Base-by-base conservation (phyloP, 257 asterid species). In the Voacanga thouarsii region DNA sequence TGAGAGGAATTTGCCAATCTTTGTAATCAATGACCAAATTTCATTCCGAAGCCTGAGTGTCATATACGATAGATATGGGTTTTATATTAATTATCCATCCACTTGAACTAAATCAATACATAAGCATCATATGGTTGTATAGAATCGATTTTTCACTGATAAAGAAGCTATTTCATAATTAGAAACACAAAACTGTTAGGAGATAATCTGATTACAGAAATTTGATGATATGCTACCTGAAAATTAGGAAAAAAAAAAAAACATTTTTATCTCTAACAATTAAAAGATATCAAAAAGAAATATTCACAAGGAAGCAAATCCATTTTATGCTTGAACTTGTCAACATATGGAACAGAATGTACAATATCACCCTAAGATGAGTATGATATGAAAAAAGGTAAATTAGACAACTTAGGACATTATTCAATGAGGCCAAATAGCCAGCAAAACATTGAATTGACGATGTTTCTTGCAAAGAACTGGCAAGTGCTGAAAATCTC, bases 1-100 rank as follows among this genome's bases (percentile, higher is more conserved):
- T 97, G 66, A 95, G 88, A 74, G 97, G 98, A 82, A 93, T 89
- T 87, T 95, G 99, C 99, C 99, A 95, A 80, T 95, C 99, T 88
- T 93, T 95, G 91, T 91, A 95, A 85, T 95, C 99, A 75, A 95
- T 93, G 76, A 95, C 99, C 92, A 77, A 44, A 83, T 86, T 89
- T 49, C 30, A 87, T 85, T 91, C 90, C 80, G 98, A 95, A 75
- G 97, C 96, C 98, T 95, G 87, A 80, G 63, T 15, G 61, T 76
- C 75, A 66, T 64, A 68, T 12, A 28, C 56, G 67, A 45, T 24
- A 75, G 33, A 41, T 37, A 7, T 68, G 72, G 49, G 16, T 66
- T 66, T 66, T 24, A 6, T 66, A 16, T n/a, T n/a, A n/a, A n/a
- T 39, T 6, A 39, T 19, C 51, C 50, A 67, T 67, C 28, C 30